Evolutionary conservation across 208 protist species (phyloP), one percentile per base, ranked within the genome.

Genomic region (Perkinsela sp.): DNA sequence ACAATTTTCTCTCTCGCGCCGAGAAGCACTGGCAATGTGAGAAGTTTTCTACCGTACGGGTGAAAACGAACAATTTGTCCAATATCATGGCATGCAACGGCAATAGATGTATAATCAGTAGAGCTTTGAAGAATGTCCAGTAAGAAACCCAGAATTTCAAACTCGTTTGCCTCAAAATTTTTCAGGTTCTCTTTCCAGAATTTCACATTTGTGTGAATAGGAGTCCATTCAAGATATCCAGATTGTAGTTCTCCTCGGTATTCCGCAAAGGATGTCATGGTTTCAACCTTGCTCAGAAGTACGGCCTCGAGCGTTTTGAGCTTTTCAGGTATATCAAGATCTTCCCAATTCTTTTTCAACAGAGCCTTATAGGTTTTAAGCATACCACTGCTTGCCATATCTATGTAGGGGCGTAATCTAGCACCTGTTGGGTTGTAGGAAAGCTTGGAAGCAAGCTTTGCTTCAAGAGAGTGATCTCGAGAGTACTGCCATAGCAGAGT

Each of bases 151-250:
- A 95, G 75, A 29, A 93, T 83, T 68, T 90, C 83, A 76, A 87
- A 95, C 67, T 85, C 74, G 76, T 92, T 85, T 48, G 80, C 78
- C 69, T 93, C 90, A 30, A 94, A 85, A 30, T 90, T 80, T 67
- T 77, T 75, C 31, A 80, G 77, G 72, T 93, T 93, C 69, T 94
- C 85, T 70, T 83, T 85, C 88, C 90, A 94, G 74, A 95, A 95
- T 76, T 94, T 93, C 6, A 76, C 79, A 72, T 79, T 88, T 2
- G 81, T 92, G 78, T 95, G 90, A 48, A 92, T 85, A 6, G 89
- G 89, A 1, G 81, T 87, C 88, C 88, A 95, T 74, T 93, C 85
- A 1, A 93, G 81, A 31, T 77, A 70, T 30, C 81, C 84, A 66
- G 77, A 87, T 32, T 89, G 77, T 31, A 94, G 83, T 74, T 95